Evolutionary conservation across 2,329 filamentous ascomycete genomes (phyloP).

Genomic region (Claviceps monticola): DNA sequence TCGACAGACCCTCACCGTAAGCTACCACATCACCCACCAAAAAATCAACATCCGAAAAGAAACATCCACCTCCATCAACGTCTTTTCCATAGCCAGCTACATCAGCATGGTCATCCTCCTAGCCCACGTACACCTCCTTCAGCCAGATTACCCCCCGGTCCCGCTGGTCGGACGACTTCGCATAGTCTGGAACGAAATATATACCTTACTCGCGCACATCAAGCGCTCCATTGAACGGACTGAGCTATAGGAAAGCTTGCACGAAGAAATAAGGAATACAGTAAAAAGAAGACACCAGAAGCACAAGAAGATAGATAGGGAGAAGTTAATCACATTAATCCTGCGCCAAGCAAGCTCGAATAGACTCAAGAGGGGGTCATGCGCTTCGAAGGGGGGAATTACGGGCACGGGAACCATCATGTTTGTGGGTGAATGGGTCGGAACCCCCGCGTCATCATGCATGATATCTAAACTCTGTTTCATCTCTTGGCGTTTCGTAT

Average conservation of each 20-base stretch:
- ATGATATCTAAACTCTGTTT: no score
- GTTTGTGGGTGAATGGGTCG: no score
- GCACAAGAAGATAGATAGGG: background rate
- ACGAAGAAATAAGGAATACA: background rate
- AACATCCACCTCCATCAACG: constrained; percentile 61
- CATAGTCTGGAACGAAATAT: constrained; percentile 21
- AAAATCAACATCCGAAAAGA: constrained; percentile 70
- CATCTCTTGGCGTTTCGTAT: no score
- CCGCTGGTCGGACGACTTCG: constrained; percentile 35
- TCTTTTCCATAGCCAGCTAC: constrained; percentile 65
- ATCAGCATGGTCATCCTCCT: constrained; percentile 60
- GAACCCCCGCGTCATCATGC: no score
- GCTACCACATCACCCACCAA: constrained; percentile 65
- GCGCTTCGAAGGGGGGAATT: no score
- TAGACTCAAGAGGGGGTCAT: no score
- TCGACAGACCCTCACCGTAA: constrained; percentile 50
- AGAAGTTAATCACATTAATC: background rate
- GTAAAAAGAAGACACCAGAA: background rate
- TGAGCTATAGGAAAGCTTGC: constrained; percentile 12
- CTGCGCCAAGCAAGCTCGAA: no score
- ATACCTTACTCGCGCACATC: constrained; percentile 15
- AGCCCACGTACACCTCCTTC: constrained; percentile 49
- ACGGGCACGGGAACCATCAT: no score
- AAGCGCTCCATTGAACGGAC: constrained; percentile 18
- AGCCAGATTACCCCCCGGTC: constrained; percentile 46